Base-by-base conservation (phyloP, 805 yeast species). In the Candida golubevii region DNA sequence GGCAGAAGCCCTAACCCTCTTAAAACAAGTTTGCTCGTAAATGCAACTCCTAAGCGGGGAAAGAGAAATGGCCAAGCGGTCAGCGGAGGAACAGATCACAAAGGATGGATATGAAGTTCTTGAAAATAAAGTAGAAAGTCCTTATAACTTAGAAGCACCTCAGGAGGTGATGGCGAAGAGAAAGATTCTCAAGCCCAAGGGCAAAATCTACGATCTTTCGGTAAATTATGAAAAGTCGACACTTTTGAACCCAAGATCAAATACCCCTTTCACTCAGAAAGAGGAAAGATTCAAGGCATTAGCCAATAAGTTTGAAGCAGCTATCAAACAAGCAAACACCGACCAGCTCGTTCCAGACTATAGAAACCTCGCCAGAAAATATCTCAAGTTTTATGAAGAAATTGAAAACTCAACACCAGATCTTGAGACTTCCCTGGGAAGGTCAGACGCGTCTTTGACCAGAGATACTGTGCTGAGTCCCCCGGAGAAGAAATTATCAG, bases 81-180 rank as follows among this genome's bases (percentile, higher is more conserved):
- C 74, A 44, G 88, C 89, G 15, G 77, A 71, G 41, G 63, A 70
- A 15, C 95, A 88, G 62, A 67, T 87, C 39, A 75, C 80, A 13
- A 75, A 76, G 50, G 88, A 82, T 44, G 67, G 63, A 27, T 39
- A 8, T 26, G 33, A 18, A 18, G 5, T 18, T 5, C 23, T 18
- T 18, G 23, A 18, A 18, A 18, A 18, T 18, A 18, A 18, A 18
- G 23, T 18, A 18, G 23, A 18, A 18, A 18, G 23, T 5, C 23
- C 23, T 5, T 18, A 18, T 18, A 18, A 18, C 5, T 5, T 18
- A 5, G 5, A 18, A 18, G 44, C 95, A 0, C 72, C 85, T 1
- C 70, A 77, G 3, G 80, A 73, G 6, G 81, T 79, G 6, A 62
- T 88, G 75, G 78, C 88, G 26, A 74, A 67, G 44, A 72, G 97